Percentiles rank a stretch among this genome's conserved stretches.
These are phyloP conservation scores for Sphenostylis stenocarpa DNA, from an alignment of 306 rosid species.

Conservation along the genomic window DNA sequence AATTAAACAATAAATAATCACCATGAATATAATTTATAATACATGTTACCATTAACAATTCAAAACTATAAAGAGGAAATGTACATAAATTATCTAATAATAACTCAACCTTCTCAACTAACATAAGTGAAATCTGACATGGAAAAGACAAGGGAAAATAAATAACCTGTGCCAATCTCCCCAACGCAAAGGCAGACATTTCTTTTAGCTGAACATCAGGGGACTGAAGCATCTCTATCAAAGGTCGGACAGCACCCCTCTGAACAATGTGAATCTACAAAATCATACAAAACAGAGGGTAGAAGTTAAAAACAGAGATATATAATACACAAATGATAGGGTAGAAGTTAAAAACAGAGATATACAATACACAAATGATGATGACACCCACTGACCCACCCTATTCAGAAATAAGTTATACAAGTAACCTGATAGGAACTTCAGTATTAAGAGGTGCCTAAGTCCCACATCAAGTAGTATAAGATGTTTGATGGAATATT, in stretches of 20 bases:
- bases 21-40: not conserved
- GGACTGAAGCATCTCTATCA: constrained; percentile 93
- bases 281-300: constrained; percentile 11
- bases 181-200: constrained; percentile 95
- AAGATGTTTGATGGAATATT: too few relatives aligned
- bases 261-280: constrained; percentile 88
- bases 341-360: not conserved
- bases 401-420: not conserved
- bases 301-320: not conserved
- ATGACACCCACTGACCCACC: not conserved
- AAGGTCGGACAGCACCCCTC: constrained; percentile 90
- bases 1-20: too few relatives aligned
- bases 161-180: constrained; percentile 89
- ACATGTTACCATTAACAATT: not conserved
- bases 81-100: not conserved
- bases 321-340: not conserved
- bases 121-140: not conserved
- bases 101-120: not conserved
- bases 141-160: not conserved
- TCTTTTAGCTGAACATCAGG: constrained; percentile 79
- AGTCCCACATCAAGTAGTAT: too few relatives aligned
- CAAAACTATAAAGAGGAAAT: constrained; percentile 12
- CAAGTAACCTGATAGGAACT: not conserved
- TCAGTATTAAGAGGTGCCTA: too few relatives aligned
- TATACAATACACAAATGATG: not conserved